Evolutionary conservation across 768 basidiomycete species (phyloP).

Genomic region (Leccinellum albellum): DNA sequence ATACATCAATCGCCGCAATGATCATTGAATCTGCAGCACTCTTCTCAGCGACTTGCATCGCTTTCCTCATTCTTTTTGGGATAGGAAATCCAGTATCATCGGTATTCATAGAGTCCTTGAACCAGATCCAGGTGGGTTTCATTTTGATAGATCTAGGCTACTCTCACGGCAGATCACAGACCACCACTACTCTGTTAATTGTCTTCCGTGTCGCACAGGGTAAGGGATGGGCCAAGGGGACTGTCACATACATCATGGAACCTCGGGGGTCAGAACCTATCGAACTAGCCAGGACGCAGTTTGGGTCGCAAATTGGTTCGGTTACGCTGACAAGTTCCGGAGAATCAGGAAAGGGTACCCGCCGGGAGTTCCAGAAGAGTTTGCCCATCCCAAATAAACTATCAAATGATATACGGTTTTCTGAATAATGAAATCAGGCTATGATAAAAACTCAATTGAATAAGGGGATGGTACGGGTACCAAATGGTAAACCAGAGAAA

Average conservation of each 20-base stretch:
- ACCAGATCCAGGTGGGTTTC: background rate
- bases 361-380: background rate
- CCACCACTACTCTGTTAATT: background rate
- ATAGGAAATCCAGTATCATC: background rate
- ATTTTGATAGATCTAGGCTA: background rate
- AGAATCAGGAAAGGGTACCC: background rate
- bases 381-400: background rate
- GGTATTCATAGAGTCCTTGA: background rate
- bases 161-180: background rate
- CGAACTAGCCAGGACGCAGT: background rate
- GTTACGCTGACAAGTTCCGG: background rate
- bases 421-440: background rate
- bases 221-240: background rate
- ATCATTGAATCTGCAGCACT: background rate
- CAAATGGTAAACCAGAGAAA: no score
- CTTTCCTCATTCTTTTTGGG: background rate
- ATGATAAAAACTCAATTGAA: no score
- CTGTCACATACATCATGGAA: background rate
- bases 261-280: background rate
- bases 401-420: background rate
- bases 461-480: no score
- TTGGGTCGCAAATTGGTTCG: background rate
- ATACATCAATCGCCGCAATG: background rate
- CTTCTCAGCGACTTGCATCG: background rate
- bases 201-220: background rate